These are phyloP conservation scores for Alternaria tenuissima DNA, from an alignment of 2,329 filamentous ascomycete species.

Conservation along the genomic window DNA sequence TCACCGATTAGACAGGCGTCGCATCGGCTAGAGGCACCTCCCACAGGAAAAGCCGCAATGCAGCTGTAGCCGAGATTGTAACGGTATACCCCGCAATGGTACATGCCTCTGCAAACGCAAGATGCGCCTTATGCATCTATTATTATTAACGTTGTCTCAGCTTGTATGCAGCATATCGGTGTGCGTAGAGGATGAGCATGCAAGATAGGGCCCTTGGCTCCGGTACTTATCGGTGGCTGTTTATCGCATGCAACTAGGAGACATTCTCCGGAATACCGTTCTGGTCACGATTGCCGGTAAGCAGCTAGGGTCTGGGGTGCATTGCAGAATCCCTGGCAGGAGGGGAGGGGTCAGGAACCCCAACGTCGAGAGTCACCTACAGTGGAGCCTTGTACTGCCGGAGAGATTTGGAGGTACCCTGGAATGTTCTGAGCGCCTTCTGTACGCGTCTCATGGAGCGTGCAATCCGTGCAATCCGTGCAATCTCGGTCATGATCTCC, in stretches of 20 bases:
- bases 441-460: constrained; percentile 5
- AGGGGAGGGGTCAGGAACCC: constrained; percentile 6
- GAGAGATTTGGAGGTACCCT: neutral
- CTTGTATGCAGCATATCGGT: constrained; percentile 8
- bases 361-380: constrained; percentile 17
- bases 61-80: constrained; percentile 16
- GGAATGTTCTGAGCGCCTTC: constrained; percentile 4
- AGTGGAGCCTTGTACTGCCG: neutral
- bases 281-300: neutral
- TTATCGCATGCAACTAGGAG: constrained; percentile 9
- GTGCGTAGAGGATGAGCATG: neutral
- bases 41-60: constrained; percentile 13
- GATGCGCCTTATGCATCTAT: constrained; percentile 6
- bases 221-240: constrained; percentile 5
- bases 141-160: constrained; percentile 7
- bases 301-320: constrained; percentile 5
- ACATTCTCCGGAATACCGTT: neutral
- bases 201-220: constrained; percentile 1
- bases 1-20: constrained; percentile 19
- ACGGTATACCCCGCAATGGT: constrained; percentile 3
- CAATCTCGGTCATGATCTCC: constrained; percentile 10
- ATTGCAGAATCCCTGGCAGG: constrained; percentile 8
- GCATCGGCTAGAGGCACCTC: constrained; percentile 29
- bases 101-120: constrained; percentile 5
- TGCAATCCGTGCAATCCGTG: neutral